Evolutionary conservation across 2,329 filamentous ascomycete genomes (phyloP), one percentile per base, ranked within the genome.

Genomic region (Cladosporium phlei): DNA sequence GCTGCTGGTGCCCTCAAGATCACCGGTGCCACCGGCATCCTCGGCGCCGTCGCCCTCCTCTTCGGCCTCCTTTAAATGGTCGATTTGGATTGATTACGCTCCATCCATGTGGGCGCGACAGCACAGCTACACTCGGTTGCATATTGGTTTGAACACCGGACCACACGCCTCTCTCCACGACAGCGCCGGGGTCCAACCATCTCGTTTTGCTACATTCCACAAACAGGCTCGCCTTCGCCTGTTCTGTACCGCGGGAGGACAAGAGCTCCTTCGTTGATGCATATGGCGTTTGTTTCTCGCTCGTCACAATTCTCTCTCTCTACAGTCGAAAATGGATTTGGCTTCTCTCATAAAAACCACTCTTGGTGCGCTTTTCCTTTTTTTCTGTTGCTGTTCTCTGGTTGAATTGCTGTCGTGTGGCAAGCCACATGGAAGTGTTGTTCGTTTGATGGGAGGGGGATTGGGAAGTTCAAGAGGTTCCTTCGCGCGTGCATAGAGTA

Each of bases 1-100:
- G 70, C 69, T 25, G 71, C 71, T 45, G 60, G 59, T 47, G 56
- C 62, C 29, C 52, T 73, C 25, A 67, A 69, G 53, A 64, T 72
- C 27, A 64, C 66, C 43, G 66, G 66, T 46, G 66, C 66, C 51
- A 66, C 71, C 45, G 68, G 68, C 54, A 55, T 74, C 38, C 65
- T 70, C 45, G 72, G 71, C 61, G 64, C 74, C 50, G 61, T 71
- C 42, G 71, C 71, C 48, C 69, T 70, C 57, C 62, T 74, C 56
- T 66, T 75, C 52, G 67, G 66, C 52, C 58, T 70, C 54, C 62
- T 74, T 50, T 74, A 68, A 70, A 63, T 35, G 49, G 21, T 24
- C 17, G 10, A n/a, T n/a, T n/a, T n/a, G n/a, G n/a, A n/a, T n/a
- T n/a, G n/a, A n/a, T n/a, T n/a, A n/a, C n/a, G n/a, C n/a, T 25